Base-by-base conservation (phyloP, 345 rosid genomes). In the Erodium maritimum region DNA sequence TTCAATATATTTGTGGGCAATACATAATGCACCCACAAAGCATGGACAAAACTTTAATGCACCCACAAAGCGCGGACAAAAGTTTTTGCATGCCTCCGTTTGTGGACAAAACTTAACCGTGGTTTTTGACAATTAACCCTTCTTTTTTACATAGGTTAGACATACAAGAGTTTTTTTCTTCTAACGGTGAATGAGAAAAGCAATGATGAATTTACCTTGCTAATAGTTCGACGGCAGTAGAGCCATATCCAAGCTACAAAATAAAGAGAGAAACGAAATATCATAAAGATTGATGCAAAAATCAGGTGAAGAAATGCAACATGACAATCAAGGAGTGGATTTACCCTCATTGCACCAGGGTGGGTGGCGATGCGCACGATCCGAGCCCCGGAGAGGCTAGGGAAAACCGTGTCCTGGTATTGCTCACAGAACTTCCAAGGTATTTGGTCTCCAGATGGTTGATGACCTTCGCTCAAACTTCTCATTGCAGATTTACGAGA, bases 381-480 rank as follows among this genome's bases (percentile, higher is more conserved):
- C 52, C 99, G 88, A 79, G 90, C 97, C 62, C 99, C 99, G 21
- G 99, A 94, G 63, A 94, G 85, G 58, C 77, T 74, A 59, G 99
- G 99, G 65, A 94, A 94, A 56, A 66, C 90, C 19, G 81, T 64
- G 54, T 94, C 91, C 61, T 82, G 80, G 54, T 85, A 94, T 61
- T 87, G 88, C 77, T 94, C 91, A 70, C 81, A 85, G 69, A 94
- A 90, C 70, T 94, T 94, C 99, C 99, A 94, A 23, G 99, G 97
- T 61, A 94, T 87, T 68, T 89, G 97, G 75, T 94, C 99, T 62
- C 99, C 99, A 78, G 48, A 80, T 9, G 99, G 99, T 64, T 80
- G 86, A 80, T 85, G 88, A 33, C 90, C 97, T 61, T 69, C 87
- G 5, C 79, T 69, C 65, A 89, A 80, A 79, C 90, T 90, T 75